Base-by-base conservation (phyloP, 768 basidiomycete genomes). In the Russula lepida region DNA sequence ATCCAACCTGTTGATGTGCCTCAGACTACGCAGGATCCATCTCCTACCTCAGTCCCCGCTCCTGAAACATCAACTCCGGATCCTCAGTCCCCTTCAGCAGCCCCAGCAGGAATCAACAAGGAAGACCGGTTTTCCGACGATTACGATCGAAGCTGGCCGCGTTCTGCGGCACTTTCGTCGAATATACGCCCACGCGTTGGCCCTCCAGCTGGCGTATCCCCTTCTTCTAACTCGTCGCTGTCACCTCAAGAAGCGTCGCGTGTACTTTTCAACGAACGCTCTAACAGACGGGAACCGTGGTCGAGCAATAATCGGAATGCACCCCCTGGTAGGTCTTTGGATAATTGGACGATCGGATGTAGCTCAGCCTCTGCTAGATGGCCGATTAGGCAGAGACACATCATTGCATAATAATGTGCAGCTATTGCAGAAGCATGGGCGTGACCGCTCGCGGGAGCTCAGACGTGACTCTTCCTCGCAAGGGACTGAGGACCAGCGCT, bases 81-180 rank as follows among this genome's bases (percentile, higher is more conserved):
- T n/a, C 57, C 56, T n/a, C 58, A 39, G 28, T 54, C 54, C 41
- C 57, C 52, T 6, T 27, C 54, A 21, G 47, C 54, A 21, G 47
- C 71, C 39, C 68, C 75, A 54, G 74, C 71, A n/a, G 81, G 81
- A 35, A 84, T 92, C 13, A 81, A 80, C 65, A 92, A 94, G 71
- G 88, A 89, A 65, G 92, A 97, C 53, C 81, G 94, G 32, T 95
- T 95, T 72, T 85, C 81, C 6, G 93, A 98, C 66, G 95, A 98
- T 72, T 95, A 91, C 70, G 95, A 97, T 75, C 84, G 95, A 54
- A 93, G 92, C 68, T 97, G 93, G 94, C 93, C 93, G n/a, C 84
- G 86, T 55, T 83, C 84, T 37, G 78, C 79, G 60, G 72, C 76
- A 41, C 80, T 81, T 23, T 79, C 81, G 49, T 68, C 78, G 64